Conservation (phyloP, 768 basidiomycete species). For the Lentinula boryana region DNA sequence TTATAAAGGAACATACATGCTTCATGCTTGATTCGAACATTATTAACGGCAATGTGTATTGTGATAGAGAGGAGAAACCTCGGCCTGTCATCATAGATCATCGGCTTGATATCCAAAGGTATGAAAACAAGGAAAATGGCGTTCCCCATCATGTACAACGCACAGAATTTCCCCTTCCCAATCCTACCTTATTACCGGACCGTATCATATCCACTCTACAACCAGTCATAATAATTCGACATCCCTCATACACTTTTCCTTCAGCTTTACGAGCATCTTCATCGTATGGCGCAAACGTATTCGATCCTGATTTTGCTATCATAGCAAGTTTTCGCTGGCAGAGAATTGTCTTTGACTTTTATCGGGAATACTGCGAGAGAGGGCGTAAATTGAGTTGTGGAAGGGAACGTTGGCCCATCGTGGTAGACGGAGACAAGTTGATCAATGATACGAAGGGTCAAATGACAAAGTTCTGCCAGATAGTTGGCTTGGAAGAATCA, state of each 20-base stretch:
- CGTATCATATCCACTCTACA: background rate
- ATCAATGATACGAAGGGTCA: background rate
- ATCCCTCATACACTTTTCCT: constrained; percentile 1
- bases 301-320: constrained; percentile 1
- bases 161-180: background rate
- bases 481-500: background rate
- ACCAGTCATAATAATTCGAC: constrained; percentile 2
- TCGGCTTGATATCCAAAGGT: background rate
- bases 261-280: background rate
- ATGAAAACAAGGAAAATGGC: background rate
- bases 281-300: background rate
- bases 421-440: constrained; percentile 4
- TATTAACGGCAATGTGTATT: background rate
- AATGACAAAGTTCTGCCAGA: constrained; percentile 1
- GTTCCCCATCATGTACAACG: background rate
- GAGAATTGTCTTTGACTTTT: constrained; percentile 2
- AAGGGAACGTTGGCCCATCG: background rate
- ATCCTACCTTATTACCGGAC: constrained; percentile 1
- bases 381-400: background rate
- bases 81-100: background rate
- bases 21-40: constrained; percentile 1
- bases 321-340: background rate
- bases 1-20: constrained; percentile 1
- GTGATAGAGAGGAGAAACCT: background rate
- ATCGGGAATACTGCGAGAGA: background rate